Base-by-base conservation (phyloP, 1,139 yeast genomes). In the Pichia sp. region DNA sequence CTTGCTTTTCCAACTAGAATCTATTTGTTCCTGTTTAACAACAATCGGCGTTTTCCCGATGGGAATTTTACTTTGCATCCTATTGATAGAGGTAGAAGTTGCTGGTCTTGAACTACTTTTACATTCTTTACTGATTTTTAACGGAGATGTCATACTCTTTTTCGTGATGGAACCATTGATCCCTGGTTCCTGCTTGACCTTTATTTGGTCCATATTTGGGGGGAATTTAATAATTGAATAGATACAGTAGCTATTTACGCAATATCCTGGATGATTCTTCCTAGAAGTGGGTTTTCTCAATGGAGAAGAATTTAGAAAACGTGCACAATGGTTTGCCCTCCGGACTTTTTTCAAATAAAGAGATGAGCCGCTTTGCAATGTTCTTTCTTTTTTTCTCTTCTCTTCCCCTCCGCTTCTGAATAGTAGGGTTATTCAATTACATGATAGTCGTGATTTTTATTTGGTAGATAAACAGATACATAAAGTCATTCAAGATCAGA, bases 171-270 rank as follows among this genome's bases (percentile, higher is more conserved):
- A 42, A 10, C 27, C 27, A 3, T 9, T 1, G 8, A 33, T 17
- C 9, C 47, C 47, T 3, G 58, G 57, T 17, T 57, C 61, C 38
- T 52, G 46, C 29, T 58, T 58, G 1, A 56, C 46, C 41, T 55
- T 57, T 2, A 53, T 29, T 1, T 38, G 6, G 14, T 56, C 55
- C 59, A 57, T 45, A 29, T 8, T 45, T 38, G 6, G 16, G 6
- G 16, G 38, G 14, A n/a, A 17, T 14, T 17, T 14, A 17, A n/a
- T 27, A 27, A 4, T 27, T 27, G 29, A 27, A 27, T 20, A 20
- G 24, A 27, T 27, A 6, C n/a, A 6, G 6, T 27, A 27, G 29
- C 4, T 6, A 6, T 4, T 27, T 4, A 27, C 29, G 29, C 29
- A 27, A 27, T 27, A 27, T 27, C 6, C 6, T 27, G 6, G 6